phyloP scores from a whole-genome alignment of 495 filamentous ascomycete species.

The Glonium stellatum region DNA sequence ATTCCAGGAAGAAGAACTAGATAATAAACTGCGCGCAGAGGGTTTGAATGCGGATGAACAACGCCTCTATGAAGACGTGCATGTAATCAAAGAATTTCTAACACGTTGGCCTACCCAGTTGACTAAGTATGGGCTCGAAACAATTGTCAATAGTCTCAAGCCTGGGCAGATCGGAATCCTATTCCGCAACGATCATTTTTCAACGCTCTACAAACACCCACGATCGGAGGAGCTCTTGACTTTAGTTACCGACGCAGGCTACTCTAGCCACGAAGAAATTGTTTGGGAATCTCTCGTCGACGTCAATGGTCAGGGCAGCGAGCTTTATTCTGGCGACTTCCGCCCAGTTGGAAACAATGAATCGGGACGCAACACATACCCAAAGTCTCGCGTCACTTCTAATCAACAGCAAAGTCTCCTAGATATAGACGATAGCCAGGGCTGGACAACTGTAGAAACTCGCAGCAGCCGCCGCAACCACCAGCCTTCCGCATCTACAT shows the following conservation, averaged over 20 bases:
- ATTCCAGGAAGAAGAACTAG: slow-evolving; percentile 80
- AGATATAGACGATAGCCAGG: slow-evolving; percentile 35
- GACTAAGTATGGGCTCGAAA: slow-evolving; percentile 69
- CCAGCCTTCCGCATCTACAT: neutral
- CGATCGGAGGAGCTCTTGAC: slow-evolving; percentile 62
- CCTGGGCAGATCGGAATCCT: slow-evolving; percentile 78
- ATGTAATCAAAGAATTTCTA: slow-evolving; percentile 74
- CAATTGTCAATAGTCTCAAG: slow-evolving; percentile 55
- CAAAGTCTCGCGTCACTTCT: slow-evolving; percentile 5
- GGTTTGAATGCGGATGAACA: slow-evolving; percentile 53
- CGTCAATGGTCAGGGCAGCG: slow-evolving; percentile 71
- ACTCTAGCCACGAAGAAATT: slow-evolving; percentile 78
- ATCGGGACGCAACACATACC: slow-evolving; percentile 8
- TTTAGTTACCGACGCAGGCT: slow-evolving; percentile 88
- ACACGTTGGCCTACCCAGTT: slow-evolving; percentile 75
- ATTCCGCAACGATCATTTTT: slow-evolving; percentile 96
- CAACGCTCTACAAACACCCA: slow-evolving; percentile 79
- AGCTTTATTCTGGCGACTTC: slow-evolving; percentile 89
- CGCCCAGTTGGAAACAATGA: slow-evolving; percentile 60
- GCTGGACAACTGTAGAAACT: slow-evolving; percentile 34
- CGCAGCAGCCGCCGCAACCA: slow-evolving; percentile 4
- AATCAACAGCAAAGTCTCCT: slow-evolving; percentile 26
- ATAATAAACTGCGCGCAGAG: slow-evolving; percentile 60
- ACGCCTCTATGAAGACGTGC: slow-evolving; percentile 67
- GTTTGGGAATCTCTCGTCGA: slow-evolving; percentile 94